Evolutionary conservation across 352 stramenopile genomes (phyloP).

Genomic region (Phytophthora podocarpi): DNA sequence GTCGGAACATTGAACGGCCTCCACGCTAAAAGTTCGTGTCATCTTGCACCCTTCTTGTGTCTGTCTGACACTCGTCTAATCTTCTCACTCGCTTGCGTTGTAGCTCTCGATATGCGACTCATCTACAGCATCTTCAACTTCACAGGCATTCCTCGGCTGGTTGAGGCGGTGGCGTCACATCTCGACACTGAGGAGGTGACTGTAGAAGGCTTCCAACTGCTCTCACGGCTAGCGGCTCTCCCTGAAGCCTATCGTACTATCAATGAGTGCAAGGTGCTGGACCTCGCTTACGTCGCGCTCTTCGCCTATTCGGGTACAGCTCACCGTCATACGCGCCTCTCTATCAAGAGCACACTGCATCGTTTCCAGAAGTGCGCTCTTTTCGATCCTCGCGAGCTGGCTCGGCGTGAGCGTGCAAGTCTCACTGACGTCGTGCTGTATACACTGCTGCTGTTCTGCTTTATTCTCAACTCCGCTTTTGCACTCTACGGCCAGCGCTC

Average conservation of each 20-base stretch:
- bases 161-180: slow-evolving; percentile 70
- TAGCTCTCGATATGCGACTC: slow-evolving; percentile 53
- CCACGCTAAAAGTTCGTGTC: slow-evolving; percentile 54
- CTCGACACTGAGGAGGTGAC: slow-evolving; percentile 78
- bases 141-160: slow-evolving; percentile 61
- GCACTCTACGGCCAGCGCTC: slow-evolving; percentile 50
- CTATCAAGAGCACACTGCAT: slow-evolving; percentile 67
- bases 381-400: slow-evolving; percentile 55
- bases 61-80: slow-evolving; percentile 1
- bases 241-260: slow-evolving; percentile 53
- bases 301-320: slow-evolving; percentile 68
- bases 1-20: slow-evolving; percentile 74
- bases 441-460: slow-evolving; percentile 47
- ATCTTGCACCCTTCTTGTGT: neutral
- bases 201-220: slow-evolving; percentile 75
- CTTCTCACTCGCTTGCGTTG: neutral
- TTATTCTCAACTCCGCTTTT: slow-evolving; percentile 51
- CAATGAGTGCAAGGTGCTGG: slow-evolving; percentile 70
- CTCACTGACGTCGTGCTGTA: slow-evolving; percentile 49
- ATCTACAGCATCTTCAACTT: slow-evolving; percentile 55
- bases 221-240: slow-evolving; percentile 52
- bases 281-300: slow-evolving; percentile 72
- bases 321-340: slow-evolving; percentile 67
- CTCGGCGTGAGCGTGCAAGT: slow-evolving; percentile 47
- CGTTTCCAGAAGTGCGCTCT: slow-evolving; percentile 76